Conservation (phyloP, 768 basidiomycete genomes). For the Phylloporus arenicola region DNA sequence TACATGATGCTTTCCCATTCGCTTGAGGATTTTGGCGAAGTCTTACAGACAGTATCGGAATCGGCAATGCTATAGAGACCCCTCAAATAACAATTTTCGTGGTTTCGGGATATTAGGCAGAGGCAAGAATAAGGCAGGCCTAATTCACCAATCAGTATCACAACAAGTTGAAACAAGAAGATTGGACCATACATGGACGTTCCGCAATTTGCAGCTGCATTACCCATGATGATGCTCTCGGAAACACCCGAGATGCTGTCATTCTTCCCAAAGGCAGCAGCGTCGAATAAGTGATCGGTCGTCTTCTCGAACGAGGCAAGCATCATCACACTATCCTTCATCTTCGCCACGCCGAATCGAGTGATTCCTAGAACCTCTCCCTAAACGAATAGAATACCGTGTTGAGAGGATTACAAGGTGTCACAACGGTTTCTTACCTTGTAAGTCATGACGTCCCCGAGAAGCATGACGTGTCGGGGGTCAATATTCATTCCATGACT, state of each 20-base stretch:
- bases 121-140: slow-evolving; percentile 34
- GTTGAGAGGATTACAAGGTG: neutral
- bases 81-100: slow-evolving; percentile 33
- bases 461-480: slow-evolving; percentile 95
- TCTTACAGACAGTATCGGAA: neutral
- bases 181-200: slow-evolving; percentile 73
- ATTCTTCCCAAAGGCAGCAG: slow-evolving; percentile 91
- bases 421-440: slow-evolving; percentile 50
- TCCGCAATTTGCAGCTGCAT: slow-evolving; percentile 88
- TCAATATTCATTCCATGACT: slow-evolving; percentile 98
- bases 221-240: slow-evolving; percentile 99
- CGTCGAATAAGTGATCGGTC: slow-evolving; percentile 98
- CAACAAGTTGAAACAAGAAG: neutral
- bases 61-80: slow-evolving; percentile 18
- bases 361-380: slow-evolving; percentile 98
- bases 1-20: neutral
- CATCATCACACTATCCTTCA: slow-evolving; percentile 99
- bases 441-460: slow-evolving; percentile 98
- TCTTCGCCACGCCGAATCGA: slow-evolving; percentile 97
- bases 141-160: slow-evolving; percentile 11
- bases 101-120: slow-evolving; percentile 32
- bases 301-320: slow-evolving; percentile 99
- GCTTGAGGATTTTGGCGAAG: neutral
- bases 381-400: slow-evolving; percentile 32
- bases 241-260: slow-evolving; percentile 96